Conservation (phyloP, 208 protist species). For the Herpetomonas samuelpessoai region DNA sequence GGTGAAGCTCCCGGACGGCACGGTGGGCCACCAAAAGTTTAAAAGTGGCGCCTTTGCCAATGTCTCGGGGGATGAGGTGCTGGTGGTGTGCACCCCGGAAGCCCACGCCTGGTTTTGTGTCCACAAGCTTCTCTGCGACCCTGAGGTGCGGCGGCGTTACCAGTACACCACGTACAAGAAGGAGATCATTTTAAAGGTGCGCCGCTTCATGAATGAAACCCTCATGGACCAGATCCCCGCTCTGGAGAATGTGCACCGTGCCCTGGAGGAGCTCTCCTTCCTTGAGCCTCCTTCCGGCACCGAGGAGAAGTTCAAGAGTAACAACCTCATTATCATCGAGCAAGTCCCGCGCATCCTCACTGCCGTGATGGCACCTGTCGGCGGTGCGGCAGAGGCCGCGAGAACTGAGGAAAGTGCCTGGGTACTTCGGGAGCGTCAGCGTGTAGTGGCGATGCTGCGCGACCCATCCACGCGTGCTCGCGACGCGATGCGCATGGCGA, state of each 20-base stretch:
- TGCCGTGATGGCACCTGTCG: not conserved
- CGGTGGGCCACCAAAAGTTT: constrained; percentile 51
- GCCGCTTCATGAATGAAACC: constrained; percentile 80
- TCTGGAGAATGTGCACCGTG: constrained; percentile 78
- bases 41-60: constrained; percentile 54
- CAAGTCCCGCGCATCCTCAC: constrained; percentile 77
- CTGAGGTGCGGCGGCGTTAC: constrained; percentile 76
- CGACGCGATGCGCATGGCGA: constrained; percentile 73
- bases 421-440: constrained; percentile 6
- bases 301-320: constrained; percentile 87
- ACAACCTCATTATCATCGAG: constrained; percentile 70
- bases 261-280: constrained; percentile 88
- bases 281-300: constrained; percentile 83
- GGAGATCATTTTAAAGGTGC: constrained; percentile 64
- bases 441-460: constrained; percentile 32
- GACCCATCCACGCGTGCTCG: constrained; percentile 43
- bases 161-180: constrained; percentile 83
- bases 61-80: constrained; percentile 45
- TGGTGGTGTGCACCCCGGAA: constrained; percentile 81
- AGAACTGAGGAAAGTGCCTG: too few relatives aligned
- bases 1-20: constrained; percentile 5
- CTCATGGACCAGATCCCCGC: constrained; percentile 90
- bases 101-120: constrained; percentile 89
- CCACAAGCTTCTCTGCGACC: constrained; percentile 87
- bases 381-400: constrained; percentile 2